Evolutionary conservation across 2,329 filamentous ascomycete species (phyloP).

Genomic region (Ophiosphaerella korrae): DNA sequence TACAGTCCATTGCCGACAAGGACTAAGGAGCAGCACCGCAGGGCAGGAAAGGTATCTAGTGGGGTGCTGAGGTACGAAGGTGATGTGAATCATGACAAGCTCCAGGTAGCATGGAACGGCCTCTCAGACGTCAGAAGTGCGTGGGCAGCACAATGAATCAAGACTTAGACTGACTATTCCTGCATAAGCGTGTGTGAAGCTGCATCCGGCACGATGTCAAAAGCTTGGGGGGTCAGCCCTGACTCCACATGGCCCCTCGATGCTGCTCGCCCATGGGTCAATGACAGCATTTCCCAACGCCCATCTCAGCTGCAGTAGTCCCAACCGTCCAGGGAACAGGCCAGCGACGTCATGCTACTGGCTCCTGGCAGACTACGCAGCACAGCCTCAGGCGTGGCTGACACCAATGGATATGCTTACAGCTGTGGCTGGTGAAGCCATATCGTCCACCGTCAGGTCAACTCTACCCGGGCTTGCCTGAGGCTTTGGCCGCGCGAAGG

Average conservation of each 20-base stretch:
- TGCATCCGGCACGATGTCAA: conserved; percentile 23
- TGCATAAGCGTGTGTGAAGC: conserved; percentile 43
- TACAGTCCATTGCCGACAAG: conserved; percentile 98
- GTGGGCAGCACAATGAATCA: conserved; percentile 34
- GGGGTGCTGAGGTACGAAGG: conserved; percentile 31
- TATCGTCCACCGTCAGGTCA: conserved; percentile 29
- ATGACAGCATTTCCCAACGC: conserved; percentile 36
- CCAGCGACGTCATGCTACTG: conserved; percentile 40
- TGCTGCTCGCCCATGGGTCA: conserved; percentile 34
- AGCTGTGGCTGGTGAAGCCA: conserved; percentile 30
- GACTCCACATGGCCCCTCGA: conserved; percentile 38
- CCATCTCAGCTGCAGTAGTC: conserved; percentile 40
- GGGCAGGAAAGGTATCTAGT: conserved; percentile 23
- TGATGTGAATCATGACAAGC: conserved; percentile 30
- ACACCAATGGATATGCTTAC: conserved; percentile 21
- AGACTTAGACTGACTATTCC: conserved; percentile 38
- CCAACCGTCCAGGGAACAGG: conserved; percentile 26
- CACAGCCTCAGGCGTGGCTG: conserved; percentile 47
- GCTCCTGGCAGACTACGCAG: conserved; percentile 27
- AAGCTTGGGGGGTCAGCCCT: conserved; percentile 37
- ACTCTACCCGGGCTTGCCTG: conserved; percentile 26
- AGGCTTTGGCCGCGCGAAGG: conserved; percentile 25
- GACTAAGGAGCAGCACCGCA: conserved; percentile 65
- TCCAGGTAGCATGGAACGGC: conserved; percentile 31
- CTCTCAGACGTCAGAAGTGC: conserved; percentile 37